These are phyloP conservation scores for Colletotrichum caudatum DNA, from an alignment of 2,329 filamentous ascomycete species.

Conservation along the genomic window DNA sequence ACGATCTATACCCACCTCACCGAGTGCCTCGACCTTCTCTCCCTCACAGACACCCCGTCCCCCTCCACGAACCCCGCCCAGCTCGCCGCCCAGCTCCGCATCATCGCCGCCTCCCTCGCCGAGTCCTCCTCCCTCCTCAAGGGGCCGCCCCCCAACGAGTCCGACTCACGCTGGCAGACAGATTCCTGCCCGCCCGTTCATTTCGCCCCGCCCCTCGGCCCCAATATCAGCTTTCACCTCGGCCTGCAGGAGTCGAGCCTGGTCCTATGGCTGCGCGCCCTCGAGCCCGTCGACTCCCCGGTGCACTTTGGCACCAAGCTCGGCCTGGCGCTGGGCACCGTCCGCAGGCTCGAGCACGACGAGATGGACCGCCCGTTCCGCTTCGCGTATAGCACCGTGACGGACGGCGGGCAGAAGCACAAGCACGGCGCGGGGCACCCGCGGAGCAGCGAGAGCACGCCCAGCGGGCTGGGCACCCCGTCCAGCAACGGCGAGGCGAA, in stretches of 20 bases:
- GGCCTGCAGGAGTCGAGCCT: slow-evolving; percentile 77
- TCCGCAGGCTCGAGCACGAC: slow-evolving; percentile 76
- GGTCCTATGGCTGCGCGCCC: slow-evolving; percentile 75
- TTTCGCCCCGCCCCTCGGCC: slow-evolving; percentile 60
- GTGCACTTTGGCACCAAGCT: slow-evolving; percentile 74
- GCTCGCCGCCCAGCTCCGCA: slow-evolving; percentile 66
- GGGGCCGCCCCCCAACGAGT: slow-evolving; percentile 60
- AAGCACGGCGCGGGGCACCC: slow-evolving; percentile 33
- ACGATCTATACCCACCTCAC: slow-evolving; percentile 82
- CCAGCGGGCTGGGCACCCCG: slow-evolving; percentile 30
- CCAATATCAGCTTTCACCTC: slow-evolving; percentile 80
- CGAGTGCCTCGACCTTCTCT: slow-evolving; percentile 84
- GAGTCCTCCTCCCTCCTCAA: slow-evolving; percentile 66
- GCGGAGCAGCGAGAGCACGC: slow-evolving; percentile 22
- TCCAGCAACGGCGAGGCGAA: slow-evolving; percentile 46
- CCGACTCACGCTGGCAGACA: slow-evolving; percentile 59
- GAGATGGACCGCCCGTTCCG: slow-evolving; percentile 83
- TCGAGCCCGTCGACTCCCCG: slow-evolving; percentile 75
- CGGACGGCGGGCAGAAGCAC: slow-evolving; percentile 43
- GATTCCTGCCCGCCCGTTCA: slow-evolving; percentile 58
- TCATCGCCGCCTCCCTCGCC: slow-evolving; percentile 66
- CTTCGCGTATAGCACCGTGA: slow-evolving; percentile 59
- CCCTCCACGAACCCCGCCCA: slow-evolving; percentile 68
- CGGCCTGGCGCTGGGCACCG: slow-evolving; percentile 75
- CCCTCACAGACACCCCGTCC: slow-evolving; percentile 66